A percentile compares a stretch with the other conserved stretches of the same genome.
Evolutionary conservation across 2,329 filamentous ascomycete species (phyloP).

Genomic region (Colletotrichum shisoi): DNA sequence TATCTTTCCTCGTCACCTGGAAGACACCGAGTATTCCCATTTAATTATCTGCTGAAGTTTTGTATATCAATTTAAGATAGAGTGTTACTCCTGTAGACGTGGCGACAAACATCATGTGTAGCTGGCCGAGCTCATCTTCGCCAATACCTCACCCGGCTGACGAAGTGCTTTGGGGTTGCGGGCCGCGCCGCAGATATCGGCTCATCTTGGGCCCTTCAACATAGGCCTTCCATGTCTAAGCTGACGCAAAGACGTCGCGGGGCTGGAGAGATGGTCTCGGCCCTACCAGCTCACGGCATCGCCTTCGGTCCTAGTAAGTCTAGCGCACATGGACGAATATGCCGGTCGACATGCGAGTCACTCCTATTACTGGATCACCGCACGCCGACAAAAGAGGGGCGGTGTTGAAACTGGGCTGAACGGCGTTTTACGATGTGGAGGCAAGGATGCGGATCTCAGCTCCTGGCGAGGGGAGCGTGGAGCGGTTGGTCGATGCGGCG

Average conservation of each 20-base stretch:
- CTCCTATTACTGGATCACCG: conserved; percentile 50
- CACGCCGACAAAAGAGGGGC: conserved; percentile 50
- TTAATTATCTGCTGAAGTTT: neutral
- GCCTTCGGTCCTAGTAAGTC: conserved; percentile 57
- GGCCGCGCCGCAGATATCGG: conserved; percentile 53
- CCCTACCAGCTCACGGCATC: conserved; percentile 52
- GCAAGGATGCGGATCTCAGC: conserved; percentile 40
- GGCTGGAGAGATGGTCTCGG: conserved; percentile 55
- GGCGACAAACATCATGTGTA: conserved; percentile 42
- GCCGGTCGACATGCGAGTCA: conserved; percentile 50
- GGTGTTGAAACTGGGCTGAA: conserved; percentile 49
- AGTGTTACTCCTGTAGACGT: neutral
- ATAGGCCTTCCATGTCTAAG: conserved; percentile 53
- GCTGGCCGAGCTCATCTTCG: conserved; percentile 55
- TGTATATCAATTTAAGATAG: too few relatives aligned
- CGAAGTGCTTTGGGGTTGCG: conserved; percentile 52
- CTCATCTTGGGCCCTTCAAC: conserved; percentile 53
- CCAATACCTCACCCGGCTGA: conserved; percentile 48
- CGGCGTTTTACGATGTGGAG: conserved; percentile 50
- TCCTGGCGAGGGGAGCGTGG: neutral
- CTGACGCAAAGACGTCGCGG: conserved; percentile 56
- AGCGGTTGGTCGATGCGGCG: neutral
- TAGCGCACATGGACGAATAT: conserved; percentile 54
- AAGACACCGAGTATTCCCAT: neutral
- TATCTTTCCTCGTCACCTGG: neutral